A percentile compares a stretch with the other conserved stretches of the same genome.
Evolutionary conservation across 345 rosid species (phyloP).

Genomic region (Sisymbrium altissimum): DNA sequence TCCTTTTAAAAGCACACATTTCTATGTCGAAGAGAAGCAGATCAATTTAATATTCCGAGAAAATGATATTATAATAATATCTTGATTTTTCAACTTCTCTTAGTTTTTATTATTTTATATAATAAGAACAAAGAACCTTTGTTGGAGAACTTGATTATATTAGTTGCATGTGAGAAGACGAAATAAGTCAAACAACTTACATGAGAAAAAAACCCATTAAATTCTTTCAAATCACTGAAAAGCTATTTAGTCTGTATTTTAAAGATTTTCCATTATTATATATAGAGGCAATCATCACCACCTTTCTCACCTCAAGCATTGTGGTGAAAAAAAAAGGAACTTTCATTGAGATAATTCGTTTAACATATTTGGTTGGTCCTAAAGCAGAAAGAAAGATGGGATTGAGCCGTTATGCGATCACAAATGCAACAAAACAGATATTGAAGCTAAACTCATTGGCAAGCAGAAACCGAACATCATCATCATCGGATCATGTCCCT

Average conservation of each 20-base stretch:
- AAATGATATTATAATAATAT: neutral
- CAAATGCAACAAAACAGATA: slow-evolving; percentile 33
- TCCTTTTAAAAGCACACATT: neutral
- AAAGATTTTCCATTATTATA: slow-evolving; percentile 8
- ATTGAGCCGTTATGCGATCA: slow-evolving; percentile 23
- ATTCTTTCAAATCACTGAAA: slow-evolving; percentile 15
- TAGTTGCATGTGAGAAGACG: slow-evolving; percentile 32
- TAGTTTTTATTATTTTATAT: neutral
- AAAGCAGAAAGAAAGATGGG: slow-evolving; percentile 26
- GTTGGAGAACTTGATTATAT: slow-evolving; percentile 7
- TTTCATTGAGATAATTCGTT: neutral
- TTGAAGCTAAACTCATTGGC: slow-evolving; percentile 28
- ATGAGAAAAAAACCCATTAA: neutral
- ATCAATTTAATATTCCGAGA: neutral
- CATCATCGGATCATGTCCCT: slow-evolving; percentile 40
- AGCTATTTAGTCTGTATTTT: neutral
- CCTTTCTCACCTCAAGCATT: slow-evolving; percentile 22
- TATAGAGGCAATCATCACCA: slow-evolving; percentile 16
- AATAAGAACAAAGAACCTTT: slow-evolving; percentile 13
- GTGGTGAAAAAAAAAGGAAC: neutral
- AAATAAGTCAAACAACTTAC: slow-evolving; percentile 30
- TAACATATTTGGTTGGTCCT: neutral
- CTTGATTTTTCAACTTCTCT: slow-evolving; percentile 2
- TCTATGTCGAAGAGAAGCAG: slow-evolving; percentile 10
- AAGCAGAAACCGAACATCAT: slow-evolving; percentile 26